Evolutionary conservation across 2,329 filamentous ascomycete species (phyloP).

Genomic region (Acrodontium crateriforme): DNA sequence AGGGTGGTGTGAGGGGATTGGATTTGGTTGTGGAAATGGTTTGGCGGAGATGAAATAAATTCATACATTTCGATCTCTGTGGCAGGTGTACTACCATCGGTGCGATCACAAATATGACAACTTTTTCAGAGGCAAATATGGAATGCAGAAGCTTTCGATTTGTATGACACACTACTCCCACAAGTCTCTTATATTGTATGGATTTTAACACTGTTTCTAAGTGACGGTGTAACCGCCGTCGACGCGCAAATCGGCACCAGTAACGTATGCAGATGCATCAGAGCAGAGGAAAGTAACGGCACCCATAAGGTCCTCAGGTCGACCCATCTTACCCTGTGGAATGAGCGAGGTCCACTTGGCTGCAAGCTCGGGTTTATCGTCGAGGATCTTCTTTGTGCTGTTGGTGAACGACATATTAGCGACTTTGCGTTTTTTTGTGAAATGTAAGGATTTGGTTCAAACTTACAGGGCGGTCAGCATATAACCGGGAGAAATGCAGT

Average conservation of each 20-base stretch:
- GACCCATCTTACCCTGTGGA: slow-evolving; percentile 85
- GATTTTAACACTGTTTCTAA: slow-evolving; percentile 11
- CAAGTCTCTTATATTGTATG: too few species aligned
- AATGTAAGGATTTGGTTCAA: too few species aligned
- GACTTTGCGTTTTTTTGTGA: neutral
- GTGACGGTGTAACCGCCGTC: slow-evolving; percentile 31
- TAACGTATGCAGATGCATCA: slow-evolving; percentile 63
- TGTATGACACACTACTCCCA: too few species aligned
- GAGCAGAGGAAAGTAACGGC: slow-evolving; percentile 77
- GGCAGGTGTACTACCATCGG: too few species aligned
- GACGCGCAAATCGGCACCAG: slow-evolving; percentile 32
- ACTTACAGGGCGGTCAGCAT: slow-evolving; percentile 87
- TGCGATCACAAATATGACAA: too few species aligned
- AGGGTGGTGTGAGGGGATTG: slow-evolving; percentile 25
- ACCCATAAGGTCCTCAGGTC: slow-evolving; percentile 84
- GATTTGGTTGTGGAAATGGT: too few species aligned
- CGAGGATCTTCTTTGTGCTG: slow-evolving; percentile 85
- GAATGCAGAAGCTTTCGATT: too few species aligned
- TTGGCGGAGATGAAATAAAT: too few species aligned
- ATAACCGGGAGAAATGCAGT: slow-evolving; percentile 90
- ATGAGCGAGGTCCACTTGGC: slow-evolving; percentile 86
- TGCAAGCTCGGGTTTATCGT: slow-evolving; percentile 82
- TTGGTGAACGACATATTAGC: slow-evolving; percentile 5
- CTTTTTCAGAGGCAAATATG: too few species aligned
- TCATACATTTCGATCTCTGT: too few species aligned